These are phyloP conservation scores for Colletotrichum lini DNA, from an alignment of 2,329 filamentous ascomycete species.

Conservation along the genomic window DNA sequence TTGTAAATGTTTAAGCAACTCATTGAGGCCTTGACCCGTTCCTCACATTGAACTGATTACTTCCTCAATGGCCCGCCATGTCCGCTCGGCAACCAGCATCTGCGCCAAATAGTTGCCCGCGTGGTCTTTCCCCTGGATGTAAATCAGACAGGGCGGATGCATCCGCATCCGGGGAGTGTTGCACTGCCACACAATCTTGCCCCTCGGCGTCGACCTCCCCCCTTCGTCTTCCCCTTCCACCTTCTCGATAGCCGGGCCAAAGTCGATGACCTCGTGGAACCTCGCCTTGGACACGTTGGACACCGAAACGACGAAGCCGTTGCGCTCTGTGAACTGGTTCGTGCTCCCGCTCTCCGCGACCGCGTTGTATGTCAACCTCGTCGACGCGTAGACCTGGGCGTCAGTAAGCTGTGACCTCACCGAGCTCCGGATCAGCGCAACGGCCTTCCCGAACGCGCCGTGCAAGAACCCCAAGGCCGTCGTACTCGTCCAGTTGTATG, in stretches of 20 bases:
- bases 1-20: not conserved
- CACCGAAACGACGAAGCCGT: constrained; percentile 30
- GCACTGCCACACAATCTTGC: constrained; percentile 37
- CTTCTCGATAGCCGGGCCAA: constrained; percentile 23
- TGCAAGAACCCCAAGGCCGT: constrained; percentile 6
- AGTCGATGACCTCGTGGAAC: constrained; percentile 38
- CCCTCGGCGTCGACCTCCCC: constrained; percentile 23
- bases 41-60: not conserved
- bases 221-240: not conserved
- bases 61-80: constrained; percentile 25
- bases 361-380: constrained; percentile 28
- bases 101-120: constrained; percentile 34
- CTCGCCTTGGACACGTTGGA: constrained; percentile 34
- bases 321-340: constrained; percentile 31
- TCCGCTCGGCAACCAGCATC: constrained; percentile 28
- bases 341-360: constrained; percentile 36
- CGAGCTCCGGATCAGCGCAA: constrained; percentile 11
- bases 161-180: constrained; percentile 29
- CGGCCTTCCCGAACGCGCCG: constrained; percentile 23
- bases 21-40: not conserved
- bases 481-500: constrained; percentile 36
- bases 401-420: constrained; percentile 28
- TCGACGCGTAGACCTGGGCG: constrained; percentile 30
- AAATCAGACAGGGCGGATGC: constrained; percentile 28
- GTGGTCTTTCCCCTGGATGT: constrained; percentile 33